Percentiles rank a stretch among this genome's conserved stretches.
Evolutionary conservation across 192 early-diverging fungal genomes (phyloP).

Genomic region (Anaeromyces robustus): DNA sequence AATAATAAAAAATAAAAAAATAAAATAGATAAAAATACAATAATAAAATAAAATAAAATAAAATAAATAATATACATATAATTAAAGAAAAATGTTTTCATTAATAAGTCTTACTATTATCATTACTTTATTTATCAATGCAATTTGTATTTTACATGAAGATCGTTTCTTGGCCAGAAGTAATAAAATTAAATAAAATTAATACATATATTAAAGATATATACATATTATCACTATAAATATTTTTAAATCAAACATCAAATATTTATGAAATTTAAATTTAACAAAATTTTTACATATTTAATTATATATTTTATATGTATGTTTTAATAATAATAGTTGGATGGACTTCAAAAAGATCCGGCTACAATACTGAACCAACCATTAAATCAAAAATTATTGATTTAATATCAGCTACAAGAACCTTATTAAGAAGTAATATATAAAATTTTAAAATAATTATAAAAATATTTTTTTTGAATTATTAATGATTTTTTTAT

Average conservation of each 20-base stretch:
- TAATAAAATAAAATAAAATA: background rate
- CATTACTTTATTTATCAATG: slow-evolving; percentile 48
- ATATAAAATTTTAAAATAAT: no score
- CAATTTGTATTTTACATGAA: background rate
- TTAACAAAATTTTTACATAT: no score
- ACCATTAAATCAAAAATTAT: slow-evolving; percentile 66
- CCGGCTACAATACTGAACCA: slow-evolving; percentile 26
- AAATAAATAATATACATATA: background rate
- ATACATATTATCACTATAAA: no score
- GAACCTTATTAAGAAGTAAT: slow-evolving; percentile 74
- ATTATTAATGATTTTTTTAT: no score
- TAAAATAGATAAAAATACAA: background rate
- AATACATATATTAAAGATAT: no score
- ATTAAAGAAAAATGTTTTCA: background rate
- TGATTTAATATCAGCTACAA: slow-evolving; percentile 75
- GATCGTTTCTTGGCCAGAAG: slow-evolving; percentile 61
- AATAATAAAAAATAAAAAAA: background rate
- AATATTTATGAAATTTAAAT: no score
- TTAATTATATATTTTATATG: slow-evolving; percentile 18
- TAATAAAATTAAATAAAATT: slow-evolving; percentile 35
- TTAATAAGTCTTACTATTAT: background rate
- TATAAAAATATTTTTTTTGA: no score
- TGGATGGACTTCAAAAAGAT: slow-evolving; percentile 25
- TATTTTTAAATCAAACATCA: no score
- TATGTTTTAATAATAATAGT: slow-evolving; percentile 29